Evolutionary conservation across 2,329 filamentous ascomycete species (phyloP).

Genomic region (Nakataea oryzae): DNA sequence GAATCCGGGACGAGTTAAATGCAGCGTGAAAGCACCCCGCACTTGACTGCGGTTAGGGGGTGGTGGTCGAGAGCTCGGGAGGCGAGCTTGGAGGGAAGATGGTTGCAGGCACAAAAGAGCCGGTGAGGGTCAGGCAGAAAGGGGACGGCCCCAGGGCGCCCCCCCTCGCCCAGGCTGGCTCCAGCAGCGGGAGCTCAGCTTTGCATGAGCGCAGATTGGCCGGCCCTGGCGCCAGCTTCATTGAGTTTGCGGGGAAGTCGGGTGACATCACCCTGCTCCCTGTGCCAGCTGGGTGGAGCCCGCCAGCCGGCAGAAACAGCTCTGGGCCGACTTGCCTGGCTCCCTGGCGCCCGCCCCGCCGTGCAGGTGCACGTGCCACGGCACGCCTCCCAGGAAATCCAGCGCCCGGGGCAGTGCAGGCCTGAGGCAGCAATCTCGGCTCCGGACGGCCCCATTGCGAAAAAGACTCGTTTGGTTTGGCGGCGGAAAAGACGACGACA

Average conservation of each 20-base stretch:
- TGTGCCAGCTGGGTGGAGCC: background rate
- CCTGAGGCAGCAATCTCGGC: slow-evolving; percentile 2
- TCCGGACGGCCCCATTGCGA: slow-evolving; percentile 10
- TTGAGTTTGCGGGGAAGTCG: background rate
- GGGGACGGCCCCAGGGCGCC: background rate
- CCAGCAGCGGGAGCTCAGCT: background rate
- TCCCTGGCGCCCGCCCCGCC: no score
- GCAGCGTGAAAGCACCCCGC: slow-evolving; percentile 3
- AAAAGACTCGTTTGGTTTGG: slow-evolving; percentile 15
- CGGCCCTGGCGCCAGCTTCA: background rate
- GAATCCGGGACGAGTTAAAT: slow-evolving; percentile 4
- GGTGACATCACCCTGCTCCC: background rate
- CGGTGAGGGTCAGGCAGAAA: background rate
- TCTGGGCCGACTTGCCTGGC: background rate
- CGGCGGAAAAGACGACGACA: background rate
- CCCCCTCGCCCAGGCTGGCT: background rate
- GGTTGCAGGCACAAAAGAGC: background rate
- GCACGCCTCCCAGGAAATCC: background rate
- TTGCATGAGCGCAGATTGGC: background rate
- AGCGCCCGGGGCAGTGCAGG: background rate
- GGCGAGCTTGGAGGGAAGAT: background rate
- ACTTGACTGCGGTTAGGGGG: background rate
- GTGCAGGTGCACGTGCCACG: background rate
- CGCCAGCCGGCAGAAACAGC: background rate
- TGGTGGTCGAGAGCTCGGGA: background rate